Conservation (phyloP, 2,329 filamentous ascomycete species). For the Colletotrichum liaoningense region DNA sequence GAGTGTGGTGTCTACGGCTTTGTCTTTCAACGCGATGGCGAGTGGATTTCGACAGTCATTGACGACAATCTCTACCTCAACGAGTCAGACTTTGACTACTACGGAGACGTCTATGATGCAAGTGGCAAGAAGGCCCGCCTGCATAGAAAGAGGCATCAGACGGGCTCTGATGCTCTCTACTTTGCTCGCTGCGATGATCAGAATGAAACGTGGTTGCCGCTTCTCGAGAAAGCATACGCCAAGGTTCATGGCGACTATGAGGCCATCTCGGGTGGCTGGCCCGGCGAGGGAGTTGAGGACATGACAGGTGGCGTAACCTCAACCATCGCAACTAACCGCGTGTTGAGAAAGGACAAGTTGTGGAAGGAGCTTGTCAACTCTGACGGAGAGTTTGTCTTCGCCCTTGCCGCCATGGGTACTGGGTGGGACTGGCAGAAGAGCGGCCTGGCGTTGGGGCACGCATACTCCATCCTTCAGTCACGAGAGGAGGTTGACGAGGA, state of each 20-base stretch:
- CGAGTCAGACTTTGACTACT: slow-evolving; percentile 38
- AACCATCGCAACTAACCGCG: slow-evolving; percentile 65
- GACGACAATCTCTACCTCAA: slow-evolving; percentile 70
- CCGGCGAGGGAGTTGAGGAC: slow-evolving; percentile 63
- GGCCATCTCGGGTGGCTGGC: slow-evolving; percentile 74
- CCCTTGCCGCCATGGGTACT: slow-evolving; percentile 47
- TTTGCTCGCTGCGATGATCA: slow-evolving; percentile 76
- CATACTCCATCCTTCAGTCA: slow-evolving; percentile 62
- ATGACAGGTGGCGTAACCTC: slow-evolving; percentile 68
- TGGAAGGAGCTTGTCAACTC: slow-evolving; percentile 76
- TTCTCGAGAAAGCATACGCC: slow-evolving; percentile 82
- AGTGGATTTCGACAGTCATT: slow-evolving; percentile 78
- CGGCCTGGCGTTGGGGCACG: slow-evolving; percentile 58
- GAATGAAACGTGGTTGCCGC: slow-evolving; percentile 80
- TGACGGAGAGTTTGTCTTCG: slow-evolving; percentile 76
- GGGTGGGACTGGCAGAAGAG: slow-evolving; percentile 46
- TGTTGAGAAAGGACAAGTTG: slow-evolving; percentile 75
- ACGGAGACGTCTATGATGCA: slow-evolving; percentile 49
- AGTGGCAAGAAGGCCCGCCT: slow-evolving; percentile 66
- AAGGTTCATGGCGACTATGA: slow-evolving; percentile 80
- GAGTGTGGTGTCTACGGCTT: slow-evolving; percentile 79
- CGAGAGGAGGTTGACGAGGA: slow-evolving; percentile 56
- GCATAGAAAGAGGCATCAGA: slow-evolving; percentile 72
- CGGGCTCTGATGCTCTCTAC: slow-evolving; percentile 75
- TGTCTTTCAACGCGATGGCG: slow-evolving; percentile 77